Evolutionary conservation across 192 early-diverging fungal genomes (phyloP), one percentile per base, ranked within the genome.

Genomic region (Endogone sp.): DNA sequence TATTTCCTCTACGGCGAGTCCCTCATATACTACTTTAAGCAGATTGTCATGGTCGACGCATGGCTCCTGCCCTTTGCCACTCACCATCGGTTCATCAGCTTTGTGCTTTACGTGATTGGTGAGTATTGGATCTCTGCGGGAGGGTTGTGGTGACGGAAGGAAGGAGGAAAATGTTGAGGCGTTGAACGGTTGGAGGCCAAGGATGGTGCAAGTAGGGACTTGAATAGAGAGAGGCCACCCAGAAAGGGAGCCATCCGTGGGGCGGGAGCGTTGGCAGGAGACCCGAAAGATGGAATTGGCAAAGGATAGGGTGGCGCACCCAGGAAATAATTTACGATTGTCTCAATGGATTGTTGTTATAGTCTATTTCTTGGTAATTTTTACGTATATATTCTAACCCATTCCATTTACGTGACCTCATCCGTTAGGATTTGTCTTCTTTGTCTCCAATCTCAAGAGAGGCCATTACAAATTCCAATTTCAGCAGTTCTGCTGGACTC

Each of bases 1-100:
- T 98, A 95, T 78, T 98, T 93, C 69, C 81, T 98, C 61, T 96
- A 98, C 71, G 97, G 97, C 29, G 93, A 95, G 79, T 93, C 91
- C 66, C 82, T 95, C 64, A 94, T 96, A 65, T 88, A 94, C 49
- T 94, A 93, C 67, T 94, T 96, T 73, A 90, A 93, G 79, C 84
- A 90, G 68, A 81, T 86, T 59, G 84, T 93, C 25, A 86, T 94
- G 75, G 90, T 95, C 31, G 93, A 96, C 66, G 91, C 92, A 13
- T 91, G 93, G 63, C 70, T 95, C 65, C 78, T 89, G 64, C 88
- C 90, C 11, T 85, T 98, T 63, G 93, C 94, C 32, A 92, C 92
- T 3, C 93, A 98, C 77, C 96, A 98, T 75, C 87, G 88, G 30
- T 97, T 98, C 71, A 94, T 98, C 68, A 93, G 92, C 49, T 96